Percentiles rank a stretch among this genome's conserved stretches.
Conservation (phyloP, 495 filamentous ascomycete genomes). For the Xylaria flabelliformis region DNA sequence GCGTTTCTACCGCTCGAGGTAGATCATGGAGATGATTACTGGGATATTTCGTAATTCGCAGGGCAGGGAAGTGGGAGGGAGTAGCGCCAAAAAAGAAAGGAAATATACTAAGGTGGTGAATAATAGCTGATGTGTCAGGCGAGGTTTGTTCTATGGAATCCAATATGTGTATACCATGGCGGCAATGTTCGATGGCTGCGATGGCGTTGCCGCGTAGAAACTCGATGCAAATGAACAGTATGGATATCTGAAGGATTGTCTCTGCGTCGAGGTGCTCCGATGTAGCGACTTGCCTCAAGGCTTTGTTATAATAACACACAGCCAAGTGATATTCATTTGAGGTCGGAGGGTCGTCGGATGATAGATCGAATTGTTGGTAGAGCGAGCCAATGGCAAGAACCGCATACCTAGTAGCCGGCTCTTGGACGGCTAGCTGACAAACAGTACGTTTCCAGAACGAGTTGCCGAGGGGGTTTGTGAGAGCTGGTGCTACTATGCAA, state of each 20-base stretch:
- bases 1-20: not conserved
- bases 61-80: conserved; percentile 34
- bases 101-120: conserved; percentile 35
- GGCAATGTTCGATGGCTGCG: conserved; percentile 49
- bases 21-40: conserved; percentile 14
- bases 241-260: conserved; percentile 56
- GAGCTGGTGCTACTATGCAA: conserved; percentile 43
- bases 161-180: conserved; percentile 47
- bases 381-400: conserved; percentile 52
- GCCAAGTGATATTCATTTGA: conserved; percentile 8
- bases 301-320: conserved; percentile 45
- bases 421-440: conserved; percentile 54
- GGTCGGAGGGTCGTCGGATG: conserved; percentile 23
- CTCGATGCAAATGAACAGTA: conserved; percentile 64
- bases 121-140: conserved; percentile 25
- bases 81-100: conserved; percentile 39
- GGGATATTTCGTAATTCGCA: conserved; percentile 16
- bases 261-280: conserved; percentile 34
- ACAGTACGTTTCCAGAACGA: conserved; percentile 62
- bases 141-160: conserved; percentile 34
- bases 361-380: conserved; percentile 39
- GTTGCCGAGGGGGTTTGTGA: conserved; percentile 52
- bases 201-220: conserved; percentile 52
- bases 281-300: conserved; percentile 41
- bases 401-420: conserved; percentile 63